phyloP scores from a whole-genome alignment of 345 rosid genomes.

The Eutrema japonicum region DNA sequence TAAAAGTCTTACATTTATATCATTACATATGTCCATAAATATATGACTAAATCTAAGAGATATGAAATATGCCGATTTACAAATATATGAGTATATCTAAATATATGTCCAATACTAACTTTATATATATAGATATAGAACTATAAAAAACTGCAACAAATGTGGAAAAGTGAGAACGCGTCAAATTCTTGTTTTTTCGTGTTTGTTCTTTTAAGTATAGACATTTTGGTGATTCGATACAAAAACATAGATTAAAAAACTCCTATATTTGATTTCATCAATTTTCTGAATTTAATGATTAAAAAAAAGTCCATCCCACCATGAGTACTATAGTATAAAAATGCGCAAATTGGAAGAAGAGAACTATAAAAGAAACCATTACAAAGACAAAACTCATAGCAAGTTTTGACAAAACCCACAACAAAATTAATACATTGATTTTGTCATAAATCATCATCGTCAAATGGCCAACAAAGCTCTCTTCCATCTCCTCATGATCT shows the following conservation, averaged over 20 bases:
- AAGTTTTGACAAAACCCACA: constrained; percentile 9
- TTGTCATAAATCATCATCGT: constrained; percentile 8
- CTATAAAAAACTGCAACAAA: neutral
- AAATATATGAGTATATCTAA: no score
- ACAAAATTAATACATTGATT: constrained; percentile 2
- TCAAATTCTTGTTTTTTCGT: constrained; percentile 5
- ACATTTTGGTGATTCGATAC: neutral
- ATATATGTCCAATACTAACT: no score
- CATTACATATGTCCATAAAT: no score
- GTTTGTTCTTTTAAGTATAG: neutral
- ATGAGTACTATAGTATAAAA: constrained; percentile 12
- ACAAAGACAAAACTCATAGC: constrained; percentile 24
- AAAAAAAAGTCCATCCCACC: constrained; percentile 2
- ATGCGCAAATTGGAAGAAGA: constrained; percentile 13
- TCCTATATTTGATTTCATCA: neutral
- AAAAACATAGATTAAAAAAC: neutral
- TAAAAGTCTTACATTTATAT: no score
- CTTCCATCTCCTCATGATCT: constrained; percentile 45
- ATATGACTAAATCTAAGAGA: no score
- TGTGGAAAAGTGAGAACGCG: constrained; percentile 29
- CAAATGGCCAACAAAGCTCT: constrained; percentile 50
- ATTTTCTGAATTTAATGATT: constrained; percentile 1
- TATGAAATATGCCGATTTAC: no score
- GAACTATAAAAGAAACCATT: constrained; percentile 21
- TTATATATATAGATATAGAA: neutral